These are phyloP conservation scores for Ceratocystis eucalypticola DNA, from an alignment of 2,329 filamentous ascomycete species.

Conservation along the genomic window DNA sequence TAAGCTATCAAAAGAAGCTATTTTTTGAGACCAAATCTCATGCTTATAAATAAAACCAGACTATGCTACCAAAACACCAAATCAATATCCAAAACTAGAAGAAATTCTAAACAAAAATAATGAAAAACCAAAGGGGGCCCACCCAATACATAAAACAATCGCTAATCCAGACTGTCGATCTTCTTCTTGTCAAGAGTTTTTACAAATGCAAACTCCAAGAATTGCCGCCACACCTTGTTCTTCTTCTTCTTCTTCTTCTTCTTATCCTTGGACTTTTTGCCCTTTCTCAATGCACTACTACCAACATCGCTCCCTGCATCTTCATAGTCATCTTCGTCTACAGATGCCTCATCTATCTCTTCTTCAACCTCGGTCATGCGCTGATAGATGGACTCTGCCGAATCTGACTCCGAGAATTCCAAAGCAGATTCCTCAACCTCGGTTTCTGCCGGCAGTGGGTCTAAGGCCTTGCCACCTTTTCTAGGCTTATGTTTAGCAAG, in stretches of 20 bases:
- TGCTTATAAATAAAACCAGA: background rate
- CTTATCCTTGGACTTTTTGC: constrained; percentile 34
- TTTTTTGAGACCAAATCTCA: background rate
- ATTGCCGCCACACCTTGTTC: constrained; percentile 64
- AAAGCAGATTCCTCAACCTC: background rate
- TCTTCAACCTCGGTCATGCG: constrained; percentile 21
- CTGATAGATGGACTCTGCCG: background rate
- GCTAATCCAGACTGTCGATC: constrained; percentile 34
- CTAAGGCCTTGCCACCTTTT: background rate
- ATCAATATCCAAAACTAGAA: constrained; percentile 2
- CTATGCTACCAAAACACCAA: constrained; percentile 8
- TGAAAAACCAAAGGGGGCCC: background rate
- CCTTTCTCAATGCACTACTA: constrained; percentile 4
- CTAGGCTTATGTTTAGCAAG: constrained; percentile 44
- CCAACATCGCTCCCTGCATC: constrained; percentile 12
- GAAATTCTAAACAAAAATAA: background rate
- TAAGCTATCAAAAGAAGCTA: background rate
- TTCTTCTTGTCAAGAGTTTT: constrained; percentile 54
- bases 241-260: constrained; percentile 41
- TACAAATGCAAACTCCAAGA: constrained; percentile 67
- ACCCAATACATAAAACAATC: background rate
- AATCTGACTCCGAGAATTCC: background rate
- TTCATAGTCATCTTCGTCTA: constrained; percentile 23
- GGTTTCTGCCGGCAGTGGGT: background rate
- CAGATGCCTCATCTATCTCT: constrained; percentile 20